These are phyloP conservation scores for Mycena albidolilacea DNA, from an alignment of 768 basidiomycete genomes.

Conservation along the genomic window DNA sequence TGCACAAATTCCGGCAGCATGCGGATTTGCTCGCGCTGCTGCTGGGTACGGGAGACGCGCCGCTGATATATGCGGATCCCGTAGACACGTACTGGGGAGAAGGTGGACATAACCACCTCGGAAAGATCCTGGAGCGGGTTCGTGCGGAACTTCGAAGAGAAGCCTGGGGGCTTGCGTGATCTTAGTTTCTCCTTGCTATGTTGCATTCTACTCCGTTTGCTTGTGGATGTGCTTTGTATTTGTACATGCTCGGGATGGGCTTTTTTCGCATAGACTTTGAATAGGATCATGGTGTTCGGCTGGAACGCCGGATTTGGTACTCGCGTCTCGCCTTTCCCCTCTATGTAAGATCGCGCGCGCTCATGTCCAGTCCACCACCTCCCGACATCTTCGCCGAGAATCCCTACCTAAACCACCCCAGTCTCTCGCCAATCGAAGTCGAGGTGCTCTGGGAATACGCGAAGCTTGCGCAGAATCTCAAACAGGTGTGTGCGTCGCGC, in stretches of 20 bases:
- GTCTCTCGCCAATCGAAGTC: conserved; percentile 77
- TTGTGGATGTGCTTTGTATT: conserved; percentile 16
- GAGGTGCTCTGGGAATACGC: conserved; percentile 95
- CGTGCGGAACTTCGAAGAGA: conserved; percentile 21
- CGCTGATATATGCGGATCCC: conserved; percentile 68
- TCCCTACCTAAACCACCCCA: conserved; percentile 81
- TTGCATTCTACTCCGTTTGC: conserved; percentile 3
- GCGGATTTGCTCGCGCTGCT: conserved; percentile 68
- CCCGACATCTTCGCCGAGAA: conserved; percentile 69
- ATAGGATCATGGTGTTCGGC: not conserved
- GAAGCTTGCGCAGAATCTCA: conserved; percentile 86
- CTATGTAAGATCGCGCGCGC: conserved; percentile 10
- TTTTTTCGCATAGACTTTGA: not conserved
- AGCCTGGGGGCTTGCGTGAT: conserved; percentile 10
- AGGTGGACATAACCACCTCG: conserved; percentile 50
- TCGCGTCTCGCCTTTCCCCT: not conserved
- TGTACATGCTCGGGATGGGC: not conserved
- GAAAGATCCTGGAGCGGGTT: conserved; percentile 27
- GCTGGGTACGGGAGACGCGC: conserved; percentile 64
- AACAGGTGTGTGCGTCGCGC: conserved; percentile 70
- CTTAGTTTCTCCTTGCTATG: not conserved
- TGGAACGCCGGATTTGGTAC: not conserved
- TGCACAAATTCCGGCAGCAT: conserved; percentile 82
- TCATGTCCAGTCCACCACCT: conserved; percentile 44
- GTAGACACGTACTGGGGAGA: conserved; percentile 80